Evolutionary conservation across 202 grass and related monocot species (phyloP).

Genomic region (Carex sylvatica): DNA sequence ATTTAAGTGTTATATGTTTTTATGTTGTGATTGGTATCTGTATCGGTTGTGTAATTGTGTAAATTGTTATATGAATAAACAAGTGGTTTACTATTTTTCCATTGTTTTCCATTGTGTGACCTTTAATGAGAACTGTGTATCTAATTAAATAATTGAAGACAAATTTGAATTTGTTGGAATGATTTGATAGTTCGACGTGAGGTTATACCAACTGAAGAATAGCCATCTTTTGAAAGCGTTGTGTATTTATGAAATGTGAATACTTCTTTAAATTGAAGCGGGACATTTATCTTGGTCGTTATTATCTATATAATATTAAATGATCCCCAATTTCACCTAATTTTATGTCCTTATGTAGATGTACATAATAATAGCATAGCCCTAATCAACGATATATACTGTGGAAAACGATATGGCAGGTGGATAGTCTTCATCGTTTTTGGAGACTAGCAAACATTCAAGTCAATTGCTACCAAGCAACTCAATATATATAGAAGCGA

Average conservation of each 20-base stretch:
- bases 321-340: not conserved
- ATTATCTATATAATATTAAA: not conserved
- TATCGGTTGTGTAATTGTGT: not conserved
- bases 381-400: not conserved
- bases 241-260: not conserved
- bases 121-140: not conserved
- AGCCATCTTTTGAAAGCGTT: not conserved
- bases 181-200: not conserved
- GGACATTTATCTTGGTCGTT: not conserved
- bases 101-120: not conserved
- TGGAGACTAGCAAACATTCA: not conserved
- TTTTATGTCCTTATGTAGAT: not conserved
- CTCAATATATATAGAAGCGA: not conserved
- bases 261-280: not conserved
- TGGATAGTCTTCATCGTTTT: conserved; percentile 12
- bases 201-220: not conserved
- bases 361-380: not conserved
- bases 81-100: not conserved
- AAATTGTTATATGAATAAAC: not conserved
- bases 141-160: not conserved
- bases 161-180: not conserved
- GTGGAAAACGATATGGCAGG: not conserved
- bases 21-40: not conserved
- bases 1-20: not conserved
- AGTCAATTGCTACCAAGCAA: not conserved